Conservation (phyloP, 208 protist genomes). For the Trypanosoma boissoni region DNA sequence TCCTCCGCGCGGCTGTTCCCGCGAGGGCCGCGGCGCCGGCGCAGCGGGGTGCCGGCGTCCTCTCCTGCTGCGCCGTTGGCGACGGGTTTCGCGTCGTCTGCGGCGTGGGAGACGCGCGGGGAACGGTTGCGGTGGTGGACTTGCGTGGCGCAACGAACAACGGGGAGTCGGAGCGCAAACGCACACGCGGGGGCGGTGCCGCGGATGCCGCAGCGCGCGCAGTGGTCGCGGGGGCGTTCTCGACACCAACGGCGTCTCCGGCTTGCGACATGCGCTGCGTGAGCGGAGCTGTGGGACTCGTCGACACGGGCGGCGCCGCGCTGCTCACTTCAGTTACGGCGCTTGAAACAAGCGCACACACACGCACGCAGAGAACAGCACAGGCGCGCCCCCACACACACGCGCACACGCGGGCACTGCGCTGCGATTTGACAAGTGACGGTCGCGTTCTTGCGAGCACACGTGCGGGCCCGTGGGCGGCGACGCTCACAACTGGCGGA, state of each 20-base stretch:
- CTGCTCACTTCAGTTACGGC: slow-evolving; percentile 28
- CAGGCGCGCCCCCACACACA: neutral
- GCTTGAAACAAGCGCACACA: too few relatives aligned
- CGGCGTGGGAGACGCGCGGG: slow-evolving; percentile 47
- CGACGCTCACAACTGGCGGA: neutral
- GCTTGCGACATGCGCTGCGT: slow-evolving; percentile 41
- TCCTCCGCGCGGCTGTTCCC: slow-evolving; percentile 10
- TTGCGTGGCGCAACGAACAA: slow-evolving; percentile 32
- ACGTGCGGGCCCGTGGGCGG: neutral
- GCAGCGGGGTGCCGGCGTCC: slow-evolving; percentile 28
- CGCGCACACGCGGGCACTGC: slow-evolving; percentile 3
- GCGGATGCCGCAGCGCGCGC: slow-evolving; percentile 4
- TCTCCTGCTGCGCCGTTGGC: slow-evolving; percentile 59
- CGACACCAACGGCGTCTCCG: slow-evolving; percentile 33
- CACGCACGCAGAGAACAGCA: too few relatives aligned
- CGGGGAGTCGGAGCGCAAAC: slow-evolving; percentile 2
- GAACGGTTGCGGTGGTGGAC: slow-evolving; percentile 61
- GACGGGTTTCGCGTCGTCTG: slow-evolving; percentile 62
- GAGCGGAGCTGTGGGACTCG: slow-evolving; percentile 45
- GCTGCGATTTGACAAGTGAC: slow-evolving; percentile 17
- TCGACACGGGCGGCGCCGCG: slow-evolving; percentile 41
- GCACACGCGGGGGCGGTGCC: neutral
- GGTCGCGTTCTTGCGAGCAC: slow-evolving; percentile 19
- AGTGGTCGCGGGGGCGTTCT: slow-evolving; percentile 16
- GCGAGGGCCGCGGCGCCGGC: neutral